These are phyloP conservation scores for Fragilaria radians DNA, from an alignment of 108 stramenopile species.

Conservation along the genomic window DNA sequence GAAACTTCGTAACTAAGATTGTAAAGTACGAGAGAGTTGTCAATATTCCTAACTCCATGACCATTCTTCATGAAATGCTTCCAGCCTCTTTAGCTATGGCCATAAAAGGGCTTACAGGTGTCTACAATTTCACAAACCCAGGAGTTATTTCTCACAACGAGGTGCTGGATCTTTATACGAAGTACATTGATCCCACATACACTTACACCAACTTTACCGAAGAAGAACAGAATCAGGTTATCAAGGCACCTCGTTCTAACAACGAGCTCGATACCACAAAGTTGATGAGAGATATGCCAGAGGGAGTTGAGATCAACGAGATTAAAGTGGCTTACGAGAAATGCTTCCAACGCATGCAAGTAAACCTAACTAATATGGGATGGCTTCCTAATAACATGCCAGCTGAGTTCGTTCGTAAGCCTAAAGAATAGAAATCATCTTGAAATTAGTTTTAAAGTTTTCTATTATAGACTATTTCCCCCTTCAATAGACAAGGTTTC, in stretches of 20 bases:
- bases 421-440: constrained; percentile 2
- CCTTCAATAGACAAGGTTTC: too few relatives aligned
- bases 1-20: constrained; percentile 99
- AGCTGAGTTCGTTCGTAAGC: constrained; percentile 27
- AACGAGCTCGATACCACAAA: constrained; percentile 97
- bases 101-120: constrained; percentile 82
- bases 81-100: constrained; percentile 93
- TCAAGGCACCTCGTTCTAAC: constrained; percentile 96
- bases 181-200: constrained; percentile 97
- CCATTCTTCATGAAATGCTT: constrained; percentile 94
- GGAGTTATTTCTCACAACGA: constrained; percentile 99
- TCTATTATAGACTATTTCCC: too few relatives aligned
- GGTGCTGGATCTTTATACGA: constrained; percentile 94
- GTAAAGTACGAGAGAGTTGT: constrained; percentile 95
- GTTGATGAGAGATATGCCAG: constrained; percentile 88
- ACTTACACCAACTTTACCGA: constrained; percentile 94
- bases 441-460: too few relatives aligned
- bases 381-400: constrained; percentile 70
- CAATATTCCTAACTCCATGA: constrained; percentile 99
- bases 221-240: constrained; percentile 88
- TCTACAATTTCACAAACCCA: constrained; percentile 99
- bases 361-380: constrained; percentile 81
- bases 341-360: constrained; percentile 94
- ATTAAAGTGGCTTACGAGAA: constrained; percentile 86
- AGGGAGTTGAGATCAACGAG: constrained; percentile 83